phyloP scores from a whole-genome alignment of 768 basidiomycete species.

The Pisolithus sp. region DNA sequence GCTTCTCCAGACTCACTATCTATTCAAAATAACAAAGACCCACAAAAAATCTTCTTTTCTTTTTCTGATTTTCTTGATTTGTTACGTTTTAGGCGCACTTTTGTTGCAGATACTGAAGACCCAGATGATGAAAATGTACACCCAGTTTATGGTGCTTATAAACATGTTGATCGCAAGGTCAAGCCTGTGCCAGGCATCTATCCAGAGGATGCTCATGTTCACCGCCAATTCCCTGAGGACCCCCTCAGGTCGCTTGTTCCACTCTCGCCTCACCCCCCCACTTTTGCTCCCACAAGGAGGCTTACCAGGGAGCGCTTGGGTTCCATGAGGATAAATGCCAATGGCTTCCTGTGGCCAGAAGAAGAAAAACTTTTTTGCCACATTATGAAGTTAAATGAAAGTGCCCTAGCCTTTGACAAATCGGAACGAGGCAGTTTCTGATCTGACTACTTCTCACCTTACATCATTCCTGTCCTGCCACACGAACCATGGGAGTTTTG shows the following conservation, averaged over 20 bases:
- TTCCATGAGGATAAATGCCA: neutral
- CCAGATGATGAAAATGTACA: too few relatives aligned
- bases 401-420: slow-evolving; percentile 34
- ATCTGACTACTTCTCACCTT: slow-evolving; percentile 27
- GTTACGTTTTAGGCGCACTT: too few relatives aligned
- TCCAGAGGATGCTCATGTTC: neutral
- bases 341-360: neutral
- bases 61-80: too few relatives aligned
- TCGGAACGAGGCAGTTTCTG: slow-evolving; percentile 11
- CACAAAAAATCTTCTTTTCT: too few relatives aligned
- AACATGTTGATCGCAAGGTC: neutral
- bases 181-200: neutral
- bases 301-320: neutral
- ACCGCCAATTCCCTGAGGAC: neutral
- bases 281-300: neutral
- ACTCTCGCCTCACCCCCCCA: neutral
- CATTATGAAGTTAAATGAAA: slow-evolving; percentile 25
- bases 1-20: too few relatives aligned
- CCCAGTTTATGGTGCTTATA: neutral
- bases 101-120: too few relatives aligned
- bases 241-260: neutral
- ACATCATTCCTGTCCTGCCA: slow-evolving; percentile 25
- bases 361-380: slow-evolving; percentile 6
- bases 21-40: too few relatives aligned
- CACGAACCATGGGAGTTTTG: slow-evolving; percentile 28